phyloP scores from a whole-genome alignment of 148 eudicot species.

The Simmondsia chinensis region DNA sequence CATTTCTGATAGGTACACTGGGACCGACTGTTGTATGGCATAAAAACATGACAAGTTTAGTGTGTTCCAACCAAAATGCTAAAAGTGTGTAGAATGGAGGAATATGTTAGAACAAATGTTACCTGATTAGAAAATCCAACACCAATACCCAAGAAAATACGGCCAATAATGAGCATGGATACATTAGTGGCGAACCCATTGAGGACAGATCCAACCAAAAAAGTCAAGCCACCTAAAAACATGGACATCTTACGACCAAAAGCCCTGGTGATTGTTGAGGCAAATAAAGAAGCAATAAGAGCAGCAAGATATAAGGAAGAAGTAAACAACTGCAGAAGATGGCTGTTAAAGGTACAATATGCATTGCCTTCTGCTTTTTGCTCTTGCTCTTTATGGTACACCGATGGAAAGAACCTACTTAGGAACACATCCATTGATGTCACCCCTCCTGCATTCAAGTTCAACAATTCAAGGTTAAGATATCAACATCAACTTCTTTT shows the following conservation, averaged over 20 bases:
- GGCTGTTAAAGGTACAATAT: constrained; percentile 27
- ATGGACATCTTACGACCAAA: constrained; percentile 27
- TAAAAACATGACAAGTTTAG: no score
- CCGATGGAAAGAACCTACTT: constrained; percentile 21
- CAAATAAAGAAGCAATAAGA: constrained; percentile 20
- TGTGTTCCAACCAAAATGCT: no score
- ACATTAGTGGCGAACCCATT: constrained; percentile 26
- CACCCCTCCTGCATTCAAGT: constrained; percentile 29
- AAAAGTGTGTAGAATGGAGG: no score
- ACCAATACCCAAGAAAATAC: constrained; percentile 23
- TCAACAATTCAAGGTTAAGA: no score
- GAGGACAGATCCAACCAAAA: constrained; percentile 18
- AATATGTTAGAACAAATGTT: no score
- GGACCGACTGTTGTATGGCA: constrained; percentile 15
- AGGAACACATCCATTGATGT: constrained; percentile 27
- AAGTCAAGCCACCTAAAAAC: constrained; percentile 23
- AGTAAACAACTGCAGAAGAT: constrained; percentile 21
- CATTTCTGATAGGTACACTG: constrained; percentile 30
- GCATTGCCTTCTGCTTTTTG: constrained; percentile 10
- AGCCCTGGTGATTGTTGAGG: constrained; percentile 12
- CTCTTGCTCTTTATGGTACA: constrained; percentile 4
- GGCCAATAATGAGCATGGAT: constrained; percentile 23
- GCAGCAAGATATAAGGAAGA: constrained; percentile 29
- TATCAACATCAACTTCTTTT: no score
- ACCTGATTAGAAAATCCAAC: constrained; percentile 33